Evolutionary conservation across 495 filamentous ascomycete species (phyloP), one percentile per base, ranked within the genome.

Genomic region (Elaphomyces granulatus): DNA sequence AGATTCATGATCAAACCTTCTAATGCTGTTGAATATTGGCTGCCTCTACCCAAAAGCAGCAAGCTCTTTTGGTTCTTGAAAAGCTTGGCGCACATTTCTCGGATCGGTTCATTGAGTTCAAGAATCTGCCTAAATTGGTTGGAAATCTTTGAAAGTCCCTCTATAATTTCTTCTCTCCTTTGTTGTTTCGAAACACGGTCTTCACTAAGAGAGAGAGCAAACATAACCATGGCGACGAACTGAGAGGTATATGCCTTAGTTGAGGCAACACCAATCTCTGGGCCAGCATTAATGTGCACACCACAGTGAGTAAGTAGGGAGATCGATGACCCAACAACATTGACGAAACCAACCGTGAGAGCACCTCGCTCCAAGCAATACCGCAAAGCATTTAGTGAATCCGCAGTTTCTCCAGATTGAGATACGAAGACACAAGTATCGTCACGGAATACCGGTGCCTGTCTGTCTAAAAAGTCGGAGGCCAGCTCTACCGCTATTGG

Each of bases 221-320:
- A 95, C 90, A 98, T 98, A 60, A 96, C 80, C 81, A 98, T 93
- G 48, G 92, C 93, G 48, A 98, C 80, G 58, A 95, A 96, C 58
- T 98, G 90, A 17, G 90, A 95, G 2, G 90, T 98, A 64, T 98
- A 98, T 8, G 90, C 90, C 70, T 98, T 98, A 54, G 90, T 98
- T 32, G 87, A 95, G 26, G 90, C 90, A 38, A 98, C 90, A 77
- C 90, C 90, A 45, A 98, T 98, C 63, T 98, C 90, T 37, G 90
- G 90, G 14, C 90, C 90, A 43, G 90, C 90, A 61, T 98, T 98
- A 64, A 98, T 93, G 70, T 98, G 90, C 31, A 98, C 90, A 82
- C 90, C 90, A 52, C 90, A 98, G 74, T 98, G 90, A 23, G 92
- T 96, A 36, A 98, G 76, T 40, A 96, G 80, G 8, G 90, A 98